A percentile compares a stretch with the other conserved stretches of the same genome.
Conservation (phyloP, 2,329 filamentous ascomycete species). For the Aureobasidium subglaciale region DNA sequence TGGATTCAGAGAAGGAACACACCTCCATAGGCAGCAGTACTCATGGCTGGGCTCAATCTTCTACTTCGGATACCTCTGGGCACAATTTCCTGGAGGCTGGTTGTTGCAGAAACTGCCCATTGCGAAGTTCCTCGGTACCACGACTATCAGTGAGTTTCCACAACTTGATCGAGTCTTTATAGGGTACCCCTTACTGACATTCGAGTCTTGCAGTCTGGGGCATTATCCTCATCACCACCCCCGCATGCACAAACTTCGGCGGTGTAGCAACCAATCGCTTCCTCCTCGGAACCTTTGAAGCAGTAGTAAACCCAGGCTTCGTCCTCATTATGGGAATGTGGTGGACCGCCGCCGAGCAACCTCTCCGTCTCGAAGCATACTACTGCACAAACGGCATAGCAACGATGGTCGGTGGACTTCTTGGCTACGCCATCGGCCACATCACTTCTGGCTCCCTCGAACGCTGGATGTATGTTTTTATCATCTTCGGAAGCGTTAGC, state of each 20-base stretch:
- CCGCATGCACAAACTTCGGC: constrained; percentile 34
- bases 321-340: constrained; percentile 32
- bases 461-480: constrained; percentile 52
- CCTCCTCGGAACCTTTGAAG: constrained; percentile 31
- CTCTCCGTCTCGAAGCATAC: constrained; percentile 27
- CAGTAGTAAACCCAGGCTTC: constrained; percentile 32
- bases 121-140: constrained; percentile 38
- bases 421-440: constrained; percentile 50
- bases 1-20: constrained; percentile 41
- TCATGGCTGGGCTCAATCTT: constrained; percentile 46
- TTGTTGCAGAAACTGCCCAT: constrained; percentile 40
- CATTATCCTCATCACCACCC: constrained; percentile 35
- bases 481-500: constrained; percentile 37
- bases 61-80: constrained; percentile 44
- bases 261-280: constrained; percentile 33
- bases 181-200: neutral
- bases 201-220: constrained; percentile 29
- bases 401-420: constrained; percentile 54
- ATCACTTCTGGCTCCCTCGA: constrained; percentile 37
- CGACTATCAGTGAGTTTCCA: constrained; percentile 17
- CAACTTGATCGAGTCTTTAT: no score
- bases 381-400: constrained; percentile 50
- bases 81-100: constrained; percentile 40
- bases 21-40: constrained; percentile 45
- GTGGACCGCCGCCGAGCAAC: constrained; percentile 20